Conservation (phyloP, 2,329 filamentous ascomycete genomes). For the Talaromyces sp. region DNA sequence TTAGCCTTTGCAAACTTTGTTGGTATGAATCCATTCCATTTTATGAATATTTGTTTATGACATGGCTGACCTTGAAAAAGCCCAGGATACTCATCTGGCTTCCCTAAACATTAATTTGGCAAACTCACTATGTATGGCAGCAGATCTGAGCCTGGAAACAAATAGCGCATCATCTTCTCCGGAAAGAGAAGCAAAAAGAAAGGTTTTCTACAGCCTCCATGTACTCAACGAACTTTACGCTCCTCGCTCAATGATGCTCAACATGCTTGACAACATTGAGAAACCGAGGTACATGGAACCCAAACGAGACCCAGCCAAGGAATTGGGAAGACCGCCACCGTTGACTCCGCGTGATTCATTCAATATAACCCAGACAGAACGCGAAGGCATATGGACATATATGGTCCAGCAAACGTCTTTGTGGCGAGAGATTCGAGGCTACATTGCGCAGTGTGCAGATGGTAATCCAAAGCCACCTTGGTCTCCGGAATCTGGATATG, state of each 20-base stretch:
- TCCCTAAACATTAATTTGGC: slow-evolving; percentile 11
- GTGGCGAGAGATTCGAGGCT: slow-evolving; percentile 16
- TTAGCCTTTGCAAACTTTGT: slow-evolving; percentile 17
- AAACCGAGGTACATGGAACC: slow-evolving; percentile 15
- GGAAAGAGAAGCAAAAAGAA: slow-evolving; percentile 7
- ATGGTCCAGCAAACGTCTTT: slow-evolving; percentile 16
- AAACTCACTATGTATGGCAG: slow-evolving; percentile 7
- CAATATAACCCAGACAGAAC: neutral
- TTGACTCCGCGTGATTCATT: slow-evolving; percentile 11
- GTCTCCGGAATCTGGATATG: slow-evolving; percentile 18
- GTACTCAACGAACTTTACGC: slow-evolving; percentile 16
- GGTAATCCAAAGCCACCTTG: slow-evolving; percentile 15
- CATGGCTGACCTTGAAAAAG: slow-evolving; percentile 2
- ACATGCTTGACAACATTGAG: slow-evolving; percentile 20
- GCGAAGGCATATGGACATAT: slow-evolving; percentile 17
- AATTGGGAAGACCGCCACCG: slow-evolving; percentile 11
- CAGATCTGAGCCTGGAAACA: slow-evolving; percentile 7
- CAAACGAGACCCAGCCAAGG: slow-evolving; percentile 10
- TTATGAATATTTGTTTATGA: neutral
- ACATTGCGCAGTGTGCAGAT: slow-evolving; percentile 14
- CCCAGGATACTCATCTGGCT: slow-evolving; percentile 9
- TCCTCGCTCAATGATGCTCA: slow-evolving; percentile 12
- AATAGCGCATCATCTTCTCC: neutral
- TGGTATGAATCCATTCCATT: slow-evolving; percentile 3
- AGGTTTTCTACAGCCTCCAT: slow-evolving; percentile 15